phyloP scores from a whole-genome alignment of 257 asterid genomes.

The Capsicum chinense region DNA sequence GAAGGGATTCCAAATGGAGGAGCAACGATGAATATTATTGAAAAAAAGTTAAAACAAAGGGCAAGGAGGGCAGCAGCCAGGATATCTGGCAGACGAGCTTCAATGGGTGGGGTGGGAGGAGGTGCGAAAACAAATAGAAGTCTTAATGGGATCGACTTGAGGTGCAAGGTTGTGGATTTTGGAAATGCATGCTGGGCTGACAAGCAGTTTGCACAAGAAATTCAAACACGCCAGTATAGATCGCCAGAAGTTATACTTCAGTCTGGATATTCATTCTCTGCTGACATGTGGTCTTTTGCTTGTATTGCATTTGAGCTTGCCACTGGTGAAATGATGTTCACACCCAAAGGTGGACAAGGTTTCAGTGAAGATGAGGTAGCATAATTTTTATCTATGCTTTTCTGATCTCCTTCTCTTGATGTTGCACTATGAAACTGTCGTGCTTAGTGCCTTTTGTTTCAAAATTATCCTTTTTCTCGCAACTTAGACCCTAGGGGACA shows the following conservation, averaged over 20 bases:
- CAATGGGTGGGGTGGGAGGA: conserved; percentile 63
- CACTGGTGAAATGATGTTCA: conserved; percentile 96
- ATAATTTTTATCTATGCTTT: conserved; percentile 25
- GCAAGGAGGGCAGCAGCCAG: conserved; percentile 97
- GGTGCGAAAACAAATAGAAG: conserved; percentile 66
- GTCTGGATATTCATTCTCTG: conserved; percentile 83
- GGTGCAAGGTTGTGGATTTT: conserved; percentile 94
- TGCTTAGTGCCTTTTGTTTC: conserved; percentile 3
- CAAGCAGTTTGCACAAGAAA: conserved; percentile 81
- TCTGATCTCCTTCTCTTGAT: neutral
- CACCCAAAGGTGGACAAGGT: conserved; percentile 90
- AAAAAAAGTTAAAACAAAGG: conserved; percentile 86
- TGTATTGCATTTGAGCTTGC: conserved; percentile 97
- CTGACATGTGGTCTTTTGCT: conserved; percentile 99
- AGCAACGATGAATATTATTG: conserved; percentile 56
- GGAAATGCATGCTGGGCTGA: conserved; percentile 99
- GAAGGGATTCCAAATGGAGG: conserved; percentile 80
- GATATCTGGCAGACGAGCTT: conserved; percentile 70
- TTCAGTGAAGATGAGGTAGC: conserved; percentile 97
- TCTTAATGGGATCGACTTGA: conserved; percentile 79
- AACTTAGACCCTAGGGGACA: conserved; percentile 1
- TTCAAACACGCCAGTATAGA: conserved; percentile 97
- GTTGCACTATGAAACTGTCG: neutral
- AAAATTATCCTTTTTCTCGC: conserved; percentile 14
- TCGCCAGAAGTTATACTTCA: conserved; percentile 95